A percentile compares a stretch with the other conserved stretches of the same genome.
Conservation (phyloP, 2,329 filamentous ascomycete species). For the Aspergillus intermedius region DNA sequence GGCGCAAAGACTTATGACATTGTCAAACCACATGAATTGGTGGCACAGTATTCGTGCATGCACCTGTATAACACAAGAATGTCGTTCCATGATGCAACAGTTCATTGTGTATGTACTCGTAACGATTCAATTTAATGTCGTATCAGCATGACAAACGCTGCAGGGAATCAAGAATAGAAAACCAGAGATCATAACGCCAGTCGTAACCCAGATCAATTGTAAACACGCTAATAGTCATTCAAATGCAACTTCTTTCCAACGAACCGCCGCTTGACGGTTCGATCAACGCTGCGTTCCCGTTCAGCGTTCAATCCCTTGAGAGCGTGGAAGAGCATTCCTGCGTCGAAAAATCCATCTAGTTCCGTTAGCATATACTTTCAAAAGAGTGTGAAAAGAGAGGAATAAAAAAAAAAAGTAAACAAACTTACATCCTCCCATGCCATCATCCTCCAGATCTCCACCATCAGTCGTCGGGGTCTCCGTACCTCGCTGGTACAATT, state of each 20-base stretch:
- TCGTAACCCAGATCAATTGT: neutral
- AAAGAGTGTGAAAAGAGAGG: neutral
- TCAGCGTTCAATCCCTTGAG: constrained; percentile 56
- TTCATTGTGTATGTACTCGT: neutral
- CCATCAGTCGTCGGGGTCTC: constrained; percentile 64
- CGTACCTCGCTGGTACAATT: constrained; percentile 37
- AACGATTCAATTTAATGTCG: neutral
- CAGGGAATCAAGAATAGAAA: neutral
- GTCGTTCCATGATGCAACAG: too few species aligned
- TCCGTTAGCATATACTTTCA: constrained; percentile 5
- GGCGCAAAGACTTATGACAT: too few species aligned
- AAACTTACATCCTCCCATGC: constrained; percentile 83
- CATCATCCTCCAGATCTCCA: constrained; percentile 70
- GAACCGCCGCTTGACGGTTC: constrained; percentile 32
- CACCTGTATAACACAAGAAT: neutral
- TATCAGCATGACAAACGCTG: neutral
- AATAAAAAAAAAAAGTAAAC: constrained; percentile 3
- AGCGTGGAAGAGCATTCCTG: constrained; percentile 85
- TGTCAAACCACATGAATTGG: too few species aligned
- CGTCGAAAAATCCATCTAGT: constrained; percentile 92
- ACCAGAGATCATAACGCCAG: neutral
- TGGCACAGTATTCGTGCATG: too few species aligned
- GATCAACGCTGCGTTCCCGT: constrained; percentile 29
- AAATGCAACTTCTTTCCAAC: constrained; percentile 45
- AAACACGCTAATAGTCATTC: constrained; percentile 35